Evolutionary conservation across 805 yeast genomes (phyloP).

Genomic region (Wickerhamiella sergipiensis): DNA sequence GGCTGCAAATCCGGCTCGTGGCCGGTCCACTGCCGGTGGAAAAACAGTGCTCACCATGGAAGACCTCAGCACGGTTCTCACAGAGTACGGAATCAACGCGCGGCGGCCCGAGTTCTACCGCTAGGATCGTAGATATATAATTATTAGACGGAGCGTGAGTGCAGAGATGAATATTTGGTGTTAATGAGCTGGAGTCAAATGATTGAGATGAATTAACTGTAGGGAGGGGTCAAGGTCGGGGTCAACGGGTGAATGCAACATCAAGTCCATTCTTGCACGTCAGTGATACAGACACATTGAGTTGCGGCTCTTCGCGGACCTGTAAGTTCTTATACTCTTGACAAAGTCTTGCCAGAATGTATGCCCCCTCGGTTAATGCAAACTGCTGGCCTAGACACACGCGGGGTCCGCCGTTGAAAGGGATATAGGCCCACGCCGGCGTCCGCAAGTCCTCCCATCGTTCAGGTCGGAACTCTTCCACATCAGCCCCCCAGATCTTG

Average conservation of each 20-base stretch:
- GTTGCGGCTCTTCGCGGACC: background rate
- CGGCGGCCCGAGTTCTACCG: slow-evolving; percentile 90
- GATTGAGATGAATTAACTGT: no score
- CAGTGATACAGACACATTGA: background rate
- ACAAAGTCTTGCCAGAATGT: slow-evolving; percentile 28
- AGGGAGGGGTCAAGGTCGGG: no score
- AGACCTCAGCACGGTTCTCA: slow-evolving; percentile 80
- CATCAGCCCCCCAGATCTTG: slow-evolving; percentile 28
- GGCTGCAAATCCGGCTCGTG: slow-evolving; percentile 37
- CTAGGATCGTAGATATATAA: slow-evolving; percentile 21
- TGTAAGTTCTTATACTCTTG: slow-evolving; percentile 16
- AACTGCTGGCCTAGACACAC: slow-evolving; percentile 37
- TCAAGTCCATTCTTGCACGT: background rate
- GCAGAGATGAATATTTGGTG: no score
- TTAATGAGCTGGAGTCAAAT: no score
- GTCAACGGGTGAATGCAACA: background rate
- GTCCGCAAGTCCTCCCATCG: slow-evolving; percentile 24
- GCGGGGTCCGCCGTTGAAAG: slow-evolving; percentile 37
- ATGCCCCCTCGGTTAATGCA: slow-evolving; percentile 34
- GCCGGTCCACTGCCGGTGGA: slow-evolving; percentile 25
- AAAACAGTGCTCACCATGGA: slow-evolving; percentile 86
- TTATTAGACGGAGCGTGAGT: no score
- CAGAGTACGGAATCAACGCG: slow-evolving; percentile 85
- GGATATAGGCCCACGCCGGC: slow-evolving; percentile 28
- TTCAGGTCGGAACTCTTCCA: slow-evolving; percentile 28